Conservation (phyloP, 371 early-diverging fungal species). For the Rhizopus sp. region DNA sequence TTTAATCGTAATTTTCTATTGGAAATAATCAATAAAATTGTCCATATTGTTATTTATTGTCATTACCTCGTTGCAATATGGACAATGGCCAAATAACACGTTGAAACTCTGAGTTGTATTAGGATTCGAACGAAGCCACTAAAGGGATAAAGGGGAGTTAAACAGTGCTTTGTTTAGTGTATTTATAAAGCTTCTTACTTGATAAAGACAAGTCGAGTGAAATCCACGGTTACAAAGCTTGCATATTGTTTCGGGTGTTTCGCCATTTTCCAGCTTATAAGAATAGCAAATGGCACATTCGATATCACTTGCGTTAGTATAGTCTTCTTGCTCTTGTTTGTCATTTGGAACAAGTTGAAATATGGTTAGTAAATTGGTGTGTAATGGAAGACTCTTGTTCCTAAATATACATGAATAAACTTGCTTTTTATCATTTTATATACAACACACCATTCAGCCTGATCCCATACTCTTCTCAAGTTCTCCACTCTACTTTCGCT, state of each 20-base stretch:
- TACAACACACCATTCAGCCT: conserved; percentile 12
- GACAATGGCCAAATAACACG: conserved; percentile 46
- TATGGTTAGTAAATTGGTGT: conserved; percentile 7
- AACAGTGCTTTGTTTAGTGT: background rate
- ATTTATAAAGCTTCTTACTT: conserved; percentile 19
- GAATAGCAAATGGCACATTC: conserved; percentile 51
- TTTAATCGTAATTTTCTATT: conserved; percentile 45
- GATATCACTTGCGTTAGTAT: conserved; percentile 22
- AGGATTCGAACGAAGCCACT: conserved; percentile 47
- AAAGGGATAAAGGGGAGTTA: background rate
- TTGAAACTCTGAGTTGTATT: conserved; percentile 40
- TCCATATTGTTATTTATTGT: background rate
- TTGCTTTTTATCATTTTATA: background rate
- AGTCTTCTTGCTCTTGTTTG: conserved; percentile 7
- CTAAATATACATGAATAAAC: background rate
- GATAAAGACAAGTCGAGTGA: conserved; percentile 41
- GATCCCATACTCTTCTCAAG: conserved; percentile 28
- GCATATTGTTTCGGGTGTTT: conserved; percentile 38
- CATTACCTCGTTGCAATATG: conserved; percentile 47
- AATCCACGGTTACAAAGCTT: conserved; percentile 42
- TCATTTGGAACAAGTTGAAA: conserved; percentile 12
- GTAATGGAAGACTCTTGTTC: conserved; percentile 5
- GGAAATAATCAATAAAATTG: background rate
- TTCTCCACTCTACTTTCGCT: conserved; percentile 29
- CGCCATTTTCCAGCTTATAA: conserved; percentile 32